Conservation (phyloP, 139 green algal genomes). For the Yamagishiella unicocca region DNA sequence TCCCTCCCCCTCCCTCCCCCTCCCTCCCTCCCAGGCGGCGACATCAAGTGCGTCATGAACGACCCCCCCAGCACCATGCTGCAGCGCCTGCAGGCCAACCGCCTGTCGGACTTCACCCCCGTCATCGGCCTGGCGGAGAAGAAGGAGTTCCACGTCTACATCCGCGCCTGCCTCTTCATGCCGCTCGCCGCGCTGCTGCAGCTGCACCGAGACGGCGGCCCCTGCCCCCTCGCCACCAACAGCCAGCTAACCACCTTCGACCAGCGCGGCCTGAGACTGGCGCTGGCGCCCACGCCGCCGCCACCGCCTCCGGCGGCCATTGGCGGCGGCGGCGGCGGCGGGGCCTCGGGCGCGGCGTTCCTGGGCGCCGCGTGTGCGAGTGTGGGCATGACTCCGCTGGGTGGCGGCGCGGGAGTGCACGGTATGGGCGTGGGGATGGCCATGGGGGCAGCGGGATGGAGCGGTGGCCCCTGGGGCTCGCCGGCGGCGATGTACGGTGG, state of each 20-base stretch:
- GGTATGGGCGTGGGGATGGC: background rate
- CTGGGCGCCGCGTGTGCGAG: background rate
- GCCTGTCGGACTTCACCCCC: slow-evolving; percentile 43
- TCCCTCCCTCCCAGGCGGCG: background rate
- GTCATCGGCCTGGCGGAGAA: slow-evolving; percentile 44
- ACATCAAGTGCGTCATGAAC: slow-evolving; percentile 53
- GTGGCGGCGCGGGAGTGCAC: background rate
- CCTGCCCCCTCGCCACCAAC: slow-evolving; percentile 37
- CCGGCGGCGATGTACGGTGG: background rate
- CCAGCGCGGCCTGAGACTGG: slow-evolving; percentile 16
- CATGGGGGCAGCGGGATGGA: background rate
- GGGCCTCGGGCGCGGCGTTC: background rate
- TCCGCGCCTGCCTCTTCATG: slow-evolving; percentile 50
- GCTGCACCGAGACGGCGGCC: background rate
- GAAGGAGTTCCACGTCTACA: slow-evolving; percentile 49
- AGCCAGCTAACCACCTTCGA: slow-evolving; percentile 31
- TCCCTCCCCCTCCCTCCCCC: background rate
- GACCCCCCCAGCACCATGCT: slow-evolving; percentile 49
- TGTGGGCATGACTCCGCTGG: background rate
- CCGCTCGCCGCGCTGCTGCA: slow-evolving; percentile 43
- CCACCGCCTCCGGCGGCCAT: background rate
- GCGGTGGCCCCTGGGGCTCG: background rate
- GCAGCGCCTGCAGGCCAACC: slow-evolving; percentile 49
- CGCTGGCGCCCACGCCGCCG: background rate
- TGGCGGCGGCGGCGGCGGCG: background rate